These are phyloP conservation scores for Hygrophila difformis DNA, from an alignment of 257 asterid species.

Conservation along the genomic window DNA sequence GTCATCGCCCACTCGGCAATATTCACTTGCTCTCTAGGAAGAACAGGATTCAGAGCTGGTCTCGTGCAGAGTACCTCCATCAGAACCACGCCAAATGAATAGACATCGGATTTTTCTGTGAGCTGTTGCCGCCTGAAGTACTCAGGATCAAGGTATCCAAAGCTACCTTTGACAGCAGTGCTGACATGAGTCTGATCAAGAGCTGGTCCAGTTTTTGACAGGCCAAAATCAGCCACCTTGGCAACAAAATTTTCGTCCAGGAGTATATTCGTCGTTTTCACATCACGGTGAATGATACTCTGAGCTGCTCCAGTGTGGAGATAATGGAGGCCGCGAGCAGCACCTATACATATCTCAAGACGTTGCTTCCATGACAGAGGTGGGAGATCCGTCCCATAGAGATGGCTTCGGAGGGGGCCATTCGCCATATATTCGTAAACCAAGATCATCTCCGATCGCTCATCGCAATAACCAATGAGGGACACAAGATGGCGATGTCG, in stretches of 20 bases:
- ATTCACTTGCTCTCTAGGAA: slow-evolving; percentile 73
- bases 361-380: slow-evolving; percentile 61
- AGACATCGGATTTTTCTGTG: slow-evolving; percentile 74
- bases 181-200: slow-evolving; percentile 77
- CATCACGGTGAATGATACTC: slow-evolving; percentile 71
- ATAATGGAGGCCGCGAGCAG: slow-evolving; percentile 78
- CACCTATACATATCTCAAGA: slow-evolving; percentile 71
- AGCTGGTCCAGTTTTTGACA: slow-evolving; percentile 70
- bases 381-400: slow-evolving; percentile 57
- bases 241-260: slow-evolving; percentile 65
- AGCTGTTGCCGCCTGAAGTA: slow-evolving; percentile 77
- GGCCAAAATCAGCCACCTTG: slow-evolving; percentile 75
- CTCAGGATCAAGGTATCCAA: slow-evolving; percentile 78
- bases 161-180: slow-evolving; percentile 81
- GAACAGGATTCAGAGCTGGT: slow-evolving; percentile 72
- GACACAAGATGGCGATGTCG: slow-evolving; percentile 81
- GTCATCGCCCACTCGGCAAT: slow-evolving; percentile 83
- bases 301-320: slow-evolving; percentile 77
- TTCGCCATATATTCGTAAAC: slow-evolving; percentile 82
- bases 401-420: slow-evolving; percentile 72
- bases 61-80: slow-evolving; percentile 74
- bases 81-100: slow-evolving; percentile 72
- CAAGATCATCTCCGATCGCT: slow-evolving; percentile 62
- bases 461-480: slow-evolving; percentile 74
- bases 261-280: slow-evolving; percentile 68